Evolutionary conservation across 2,329 filamentous ascomycete species (phyloP).

Genomic region (Talaromyces rugulosus): DNA sequence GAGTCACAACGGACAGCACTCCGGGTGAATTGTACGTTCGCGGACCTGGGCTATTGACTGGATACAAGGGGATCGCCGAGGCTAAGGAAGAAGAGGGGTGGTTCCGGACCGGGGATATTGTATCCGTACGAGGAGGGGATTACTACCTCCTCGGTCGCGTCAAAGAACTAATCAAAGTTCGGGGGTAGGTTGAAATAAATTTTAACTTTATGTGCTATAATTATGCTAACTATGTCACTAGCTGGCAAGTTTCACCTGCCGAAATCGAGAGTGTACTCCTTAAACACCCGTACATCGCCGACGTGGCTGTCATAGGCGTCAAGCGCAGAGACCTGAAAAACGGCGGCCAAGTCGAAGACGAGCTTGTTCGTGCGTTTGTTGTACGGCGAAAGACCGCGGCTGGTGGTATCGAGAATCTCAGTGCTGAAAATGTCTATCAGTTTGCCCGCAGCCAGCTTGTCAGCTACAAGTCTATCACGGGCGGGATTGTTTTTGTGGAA

Average conservation of each 20-base stretch:
- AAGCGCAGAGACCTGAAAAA: slow-evolving; percentile 20
- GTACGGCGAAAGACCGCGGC: slow-evolving; percentile 27
- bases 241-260: slow-evolving; percentile 47
- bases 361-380: slow-evolving; percentile 45
- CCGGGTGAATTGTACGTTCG: slow-evolving; percentile 42
- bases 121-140: slow-evolving; percentile 30
- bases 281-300: slow-evolving; percentile 40
- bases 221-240: slow-evolving; percentile 13
- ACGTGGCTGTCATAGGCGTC: slow-evolving; percentile 46
- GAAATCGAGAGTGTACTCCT: slow-evolving; percentile 46
- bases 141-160: slow-evolving; percentile 39
- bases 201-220: background rate
- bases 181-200: slow-evolving; percentile 28
- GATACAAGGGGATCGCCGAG: slow-evolving; percentile 33
- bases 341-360: slow-evolving; percentile 19
- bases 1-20: slow-evolving; percentile 24
- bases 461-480: slow-evolving; percentile 46
- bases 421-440: slow-evolving; percentile 40
- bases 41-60: slow-evolving; percentile 30
- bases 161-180: slow-evolving; percentile 46
- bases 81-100: slow-evolving; percentile 36
- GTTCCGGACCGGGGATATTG: slow-evolving; percentile 44
- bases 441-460: slow-evolving; percentile 40
- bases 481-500: slow-evolving; percentile 46
- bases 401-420: slow-evolving; percentile 23